Percentiles rank a stretch among this genome's conserved stretches.
phyloP scores from a whole-genome alignment of 108 stramenopile genomes.

The Cyclotella atomus region DNA sequence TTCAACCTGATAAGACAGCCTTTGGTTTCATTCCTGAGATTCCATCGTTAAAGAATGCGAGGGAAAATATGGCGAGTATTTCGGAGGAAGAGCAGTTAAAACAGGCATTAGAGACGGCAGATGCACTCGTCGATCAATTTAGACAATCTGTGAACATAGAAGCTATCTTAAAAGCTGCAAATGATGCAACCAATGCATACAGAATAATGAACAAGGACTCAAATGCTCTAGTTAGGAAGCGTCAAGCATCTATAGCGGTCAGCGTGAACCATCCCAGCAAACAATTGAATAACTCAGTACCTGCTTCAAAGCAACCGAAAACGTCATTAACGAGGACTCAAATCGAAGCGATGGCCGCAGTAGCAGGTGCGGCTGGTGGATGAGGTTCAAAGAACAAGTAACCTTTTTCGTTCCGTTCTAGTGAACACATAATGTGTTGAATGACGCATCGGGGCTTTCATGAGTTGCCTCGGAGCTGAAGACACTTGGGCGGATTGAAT shows the following conservation, averaged over 20 bases:
- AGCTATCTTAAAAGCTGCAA: constrained; percentile 55
- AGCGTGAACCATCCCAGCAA: neutral
- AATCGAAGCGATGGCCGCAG: constrained; percentile 52
- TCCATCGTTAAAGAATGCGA: constrained; percentile 43
- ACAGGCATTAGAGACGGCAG: constrained; percentile 33
- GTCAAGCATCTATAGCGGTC: neutral
- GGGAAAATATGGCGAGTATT: constrained; percentile 27
- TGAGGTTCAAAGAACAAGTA: constrained; percentile 45
- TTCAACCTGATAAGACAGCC: constrained; percentile 40
- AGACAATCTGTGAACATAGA: constrained; percentile 60
- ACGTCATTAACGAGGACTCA: constrained; percentile 45
- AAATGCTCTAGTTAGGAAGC: neutral
- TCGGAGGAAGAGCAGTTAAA: constrained; percentile 41
- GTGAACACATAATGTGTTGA: too few relatives aligned
- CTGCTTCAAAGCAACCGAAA: neutral
- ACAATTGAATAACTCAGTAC: neutral
- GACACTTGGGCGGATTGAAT: neutral
- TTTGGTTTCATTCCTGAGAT: constrained; percentile 87
- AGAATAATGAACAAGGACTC: neutral
- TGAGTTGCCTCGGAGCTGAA: neutral
- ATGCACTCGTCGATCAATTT: constrained; percentile 63
- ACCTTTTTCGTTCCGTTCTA: too few relatives aligned
- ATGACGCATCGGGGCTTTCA: neutral
- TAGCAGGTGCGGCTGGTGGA: constrained; percentile 49
- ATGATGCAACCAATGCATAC: constrained; percentile 26